A percentile compares a stretch with the other conserved stretches of the same genome.
Conservation (phyloP, 2,329 filamentous ascomycete species). For the Thielaviopsis euricoi region DNA sequence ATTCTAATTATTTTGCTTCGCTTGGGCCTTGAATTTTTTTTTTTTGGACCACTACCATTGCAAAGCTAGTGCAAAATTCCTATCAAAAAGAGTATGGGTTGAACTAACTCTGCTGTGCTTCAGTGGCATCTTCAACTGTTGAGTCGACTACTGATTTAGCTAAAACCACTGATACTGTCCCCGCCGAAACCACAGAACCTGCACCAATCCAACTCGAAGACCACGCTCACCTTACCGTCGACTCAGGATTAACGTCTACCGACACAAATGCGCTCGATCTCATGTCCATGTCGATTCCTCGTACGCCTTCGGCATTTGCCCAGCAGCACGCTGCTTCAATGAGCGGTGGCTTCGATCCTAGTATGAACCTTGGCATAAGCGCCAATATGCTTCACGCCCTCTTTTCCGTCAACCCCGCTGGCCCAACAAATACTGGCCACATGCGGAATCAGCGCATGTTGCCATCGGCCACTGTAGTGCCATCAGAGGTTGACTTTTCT, state of each 20-base stretch:
- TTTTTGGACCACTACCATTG: no score
- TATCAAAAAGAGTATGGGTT: not conserved
- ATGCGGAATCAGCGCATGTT: constrained; percentile 1
- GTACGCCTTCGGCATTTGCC: constrained; percentile 9
- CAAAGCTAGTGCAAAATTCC: no score
- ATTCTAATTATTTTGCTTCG: no score
- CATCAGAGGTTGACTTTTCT: constrained; percentile 7
- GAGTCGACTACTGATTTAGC: not conserved
- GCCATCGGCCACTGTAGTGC: constrained; percentile 7
- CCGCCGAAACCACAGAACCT: not conserved
- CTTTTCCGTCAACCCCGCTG: not conserved
- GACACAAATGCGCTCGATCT: not conserved
- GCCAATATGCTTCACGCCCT: constrained; percentile 6
- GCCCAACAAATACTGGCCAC: not conserved
- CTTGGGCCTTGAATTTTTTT: no score
- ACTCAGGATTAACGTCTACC: not conserved
- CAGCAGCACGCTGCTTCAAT: constrained; percentile 6
- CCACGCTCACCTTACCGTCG: not conserved
- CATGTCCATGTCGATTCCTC: constrained; percentile 7
- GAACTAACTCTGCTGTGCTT: not conserved
- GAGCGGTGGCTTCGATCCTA: not conserved
- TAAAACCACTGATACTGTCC: not conserved
- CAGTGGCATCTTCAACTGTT: not conserved
- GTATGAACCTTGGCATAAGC: not conserved
- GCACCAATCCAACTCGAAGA: not conserved